Evolutionary conservation across 1,284 basidiomycete species (phyloP), one percentile per base, ranked within the genome.

Genomic region (Neolentinus lepideus): DNA sequence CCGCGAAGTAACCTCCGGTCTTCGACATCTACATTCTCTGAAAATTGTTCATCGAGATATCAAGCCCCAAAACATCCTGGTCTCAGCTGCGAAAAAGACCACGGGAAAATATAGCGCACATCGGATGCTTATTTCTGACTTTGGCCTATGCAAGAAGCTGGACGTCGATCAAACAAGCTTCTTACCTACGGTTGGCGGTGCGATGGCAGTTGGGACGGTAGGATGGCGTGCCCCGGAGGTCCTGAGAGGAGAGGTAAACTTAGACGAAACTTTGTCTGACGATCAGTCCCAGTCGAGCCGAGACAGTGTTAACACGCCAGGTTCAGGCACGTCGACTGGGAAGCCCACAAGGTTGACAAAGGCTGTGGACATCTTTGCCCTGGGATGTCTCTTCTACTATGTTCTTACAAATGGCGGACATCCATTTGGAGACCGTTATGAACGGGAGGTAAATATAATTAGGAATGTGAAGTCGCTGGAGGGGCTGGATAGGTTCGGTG

Each of bases 41-140:
- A 98, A 97, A 72, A 92, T 99, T 61, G 88, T 99, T 22, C 97
- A 99, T 73, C 85, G 97, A 26, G 96, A 99, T 68, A 97, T 99
- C 71, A 99, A 99, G 67, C 96, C 96, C 2, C 95, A 97, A 71
- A 99, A 99, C 67, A 98, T 99, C 56, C 80, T 99, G 8, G 82
- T 98, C n/a, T 92, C 90, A 4, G 74, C 76, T 24, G 81, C 83
- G 16, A 88, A 86, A 65, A 75, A 79, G 55, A 78, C 81, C 22
- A 67, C 67, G 31, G 72, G 74, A n/a, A 71, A 69, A 60, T 73
- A 71, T 59, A 71, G 67, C n/a, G 77, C 77, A 1, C 83, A 94
- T 61, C 76, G 91, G 43, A 94, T 97, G 92, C 75, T 97, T 51
- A 95, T 97, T 56, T 96, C 93, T 1, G 94, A 98, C 70, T 97